Evolutionary conservation across 108 stramenopile species (phyloP), one percentile per base, ranked within the genome.

Genomic region (Fragilariopsis cylindrus): DNA sequence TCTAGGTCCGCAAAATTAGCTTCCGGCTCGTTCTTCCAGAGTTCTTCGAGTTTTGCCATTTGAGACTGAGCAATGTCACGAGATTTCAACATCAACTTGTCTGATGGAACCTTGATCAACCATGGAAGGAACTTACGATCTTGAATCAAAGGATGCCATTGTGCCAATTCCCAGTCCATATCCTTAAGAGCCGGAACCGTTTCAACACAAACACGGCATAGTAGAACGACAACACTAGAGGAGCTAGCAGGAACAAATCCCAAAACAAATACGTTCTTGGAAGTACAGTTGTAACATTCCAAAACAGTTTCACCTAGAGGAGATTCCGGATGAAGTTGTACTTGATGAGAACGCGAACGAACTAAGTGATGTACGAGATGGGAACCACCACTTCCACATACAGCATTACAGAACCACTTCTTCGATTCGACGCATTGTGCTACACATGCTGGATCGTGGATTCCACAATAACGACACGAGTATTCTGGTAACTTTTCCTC

Each of bases 341-440:
- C 92, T 73, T 88, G 88, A 74, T 91, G 81, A 48, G 81, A 84
- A 49, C 93, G 85, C 39, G 81, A 76, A 39, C 87, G 81, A 43
- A 96, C 98, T 56, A 99, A 90, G 74, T 99, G 99, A 76, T 98
- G 95, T 21, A 99, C 91, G 19, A 98, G 82, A 74, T 98, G 98
- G 43, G 93, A 92, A 12, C 93, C 96, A 6, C 91, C 85, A 16
- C 90, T 90, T 46, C 82, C 92, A 2, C 80, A 75, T 18, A 88
- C 90, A 21, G 96, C 92, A 79, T 98, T 99, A 84, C 99, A 99
- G 68, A 99, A 97, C 99, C 99, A 99, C 72, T 98, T 98, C 53
- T 90, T 88, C 21, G 90, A 89, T 71, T 97, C 96, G 21, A 97
- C 96, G 71, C 99, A 98, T 48, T 85, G 79, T 11, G 96, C 97